Evolutionary conservation across 1,284 basidiomycete species (phyloP), one percentile per base, ranked within the genome.

Genomic region (Rhodotorula sp.): DNA sequence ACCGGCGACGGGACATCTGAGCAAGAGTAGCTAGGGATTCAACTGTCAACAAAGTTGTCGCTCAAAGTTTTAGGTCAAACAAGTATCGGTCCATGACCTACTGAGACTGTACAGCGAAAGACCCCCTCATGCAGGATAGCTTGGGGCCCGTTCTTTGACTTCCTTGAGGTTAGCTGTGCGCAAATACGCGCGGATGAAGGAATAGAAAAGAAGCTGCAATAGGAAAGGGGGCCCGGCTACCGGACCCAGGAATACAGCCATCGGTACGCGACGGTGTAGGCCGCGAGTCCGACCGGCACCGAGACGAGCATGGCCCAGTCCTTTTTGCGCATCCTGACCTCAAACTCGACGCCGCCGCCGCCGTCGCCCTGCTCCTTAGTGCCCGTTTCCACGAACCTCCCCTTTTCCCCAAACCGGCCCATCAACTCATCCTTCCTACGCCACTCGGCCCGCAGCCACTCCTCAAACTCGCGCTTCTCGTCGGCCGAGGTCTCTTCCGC

Each of bases 381-480:
- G 10, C 39, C 39, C 39, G 39, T 2, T 43, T 43, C 58, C 21
- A 43, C 61, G 46, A 82, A 81, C 68, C 79, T 72, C 8, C 81
- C 82, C 16, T 79, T 70, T 23, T 72, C 61, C 70, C 87, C 85
- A 80, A 89, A 93, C 46, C 79, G 81, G 52, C 86, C 85, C 66
- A 97, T 88, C 63, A 87, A 83, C 54, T 81, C 82, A 80, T 97
- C 95, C 83, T 99, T 98, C 75, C 89, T 87, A 46, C 84, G 81
- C 94, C 96, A 99, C 63, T 91, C 80, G 47, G 85, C 82, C 63
- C 89, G 83, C 64, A 98, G 82, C 96, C 96, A 99, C 15, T 83
- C 72, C 73, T 96, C 92, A 78, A 99, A 98, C 26, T 75, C 82
- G 7, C 83, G 84, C 76, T 87, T 88, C 78, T 97, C 92, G 39